Evolutionary conservation across 305 asterid genomes (phyloP).

Genomic region (Fraxinus sp.): DNA sequence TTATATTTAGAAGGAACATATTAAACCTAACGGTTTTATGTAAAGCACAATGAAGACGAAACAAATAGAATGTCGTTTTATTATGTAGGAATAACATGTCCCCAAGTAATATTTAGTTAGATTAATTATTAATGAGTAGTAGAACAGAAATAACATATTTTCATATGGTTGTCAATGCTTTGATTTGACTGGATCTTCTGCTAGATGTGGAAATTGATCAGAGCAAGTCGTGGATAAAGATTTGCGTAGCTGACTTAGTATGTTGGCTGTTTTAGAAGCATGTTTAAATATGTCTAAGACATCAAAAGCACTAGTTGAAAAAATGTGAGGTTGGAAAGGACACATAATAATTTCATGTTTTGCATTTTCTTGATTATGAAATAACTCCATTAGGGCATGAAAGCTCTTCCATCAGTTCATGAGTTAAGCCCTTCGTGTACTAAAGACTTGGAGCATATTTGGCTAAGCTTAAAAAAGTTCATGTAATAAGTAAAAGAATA

Average conservation of each 20-base stretch:
- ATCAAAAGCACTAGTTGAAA: not conserved
- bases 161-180: not conserved
- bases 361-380: constrained; percentile 2
- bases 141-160: not conserved
- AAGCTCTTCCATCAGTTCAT: not conserved
- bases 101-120: not conserved
- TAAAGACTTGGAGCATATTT: not conserved
- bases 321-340: not conserved
- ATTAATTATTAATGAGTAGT: not conserved
- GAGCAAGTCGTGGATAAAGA: not conserved
- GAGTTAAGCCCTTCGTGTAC: not conserved
- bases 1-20: not conserved
- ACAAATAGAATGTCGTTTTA: not conserved
- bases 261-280: not conserved
- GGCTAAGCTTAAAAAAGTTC: not conserved
- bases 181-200: not conserved
- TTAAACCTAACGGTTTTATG: not conserved
- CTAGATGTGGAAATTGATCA: not conserved
- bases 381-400: not conserved
- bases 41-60: not conserved
- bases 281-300: not conserved
- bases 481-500: not conserved
- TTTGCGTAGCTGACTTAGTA: not conserved
- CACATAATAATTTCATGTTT: not conserved
- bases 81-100: not conserved